Percentiles rank a stretch among this genome's conserved stretches.
These are phyloP conservation scores for Dactylis glomerata DNA, from an alignment of 176 grass and related monocot genomes.

Conservation along the genomic window DNA sequence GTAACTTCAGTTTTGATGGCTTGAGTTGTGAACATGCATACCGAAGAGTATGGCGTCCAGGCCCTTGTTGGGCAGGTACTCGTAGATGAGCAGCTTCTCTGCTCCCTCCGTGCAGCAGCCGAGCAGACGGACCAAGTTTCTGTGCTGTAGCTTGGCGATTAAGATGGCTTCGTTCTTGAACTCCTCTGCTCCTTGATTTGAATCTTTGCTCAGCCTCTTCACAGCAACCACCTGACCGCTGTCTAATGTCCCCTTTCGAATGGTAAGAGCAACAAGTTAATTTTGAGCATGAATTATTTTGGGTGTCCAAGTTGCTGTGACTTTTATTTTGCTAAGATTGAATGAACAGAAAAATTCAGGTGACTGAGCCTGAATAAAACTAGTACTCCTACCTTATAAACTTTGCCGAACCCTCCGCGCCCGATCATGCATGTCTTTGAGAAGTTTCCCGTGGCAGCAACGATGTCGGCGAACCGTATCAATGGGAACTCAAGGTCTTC, in stretches of 20 bases:
- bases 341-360: background rate
- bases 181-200: slow-evolving; percentile 45
- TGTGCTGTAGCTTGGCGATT: slow-evolving; percentile 35
- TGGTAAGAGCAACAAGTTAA: background rate
- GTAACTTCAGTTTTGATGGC: background rate
- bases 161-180: slow-evolving; percentile 34
- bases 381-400: slow-evolving; percentile 58
- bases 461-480: slow-evolving; percentile 37
- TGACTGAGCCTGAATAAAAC: background rate
- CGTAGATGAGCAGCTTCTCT: slow-evolving; percentile 50
- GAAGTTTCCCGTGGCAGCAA: slow-evolving; percentile 44
- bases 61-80: slow-evolving; percentile 46
- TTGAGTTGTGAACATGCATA: background rate
- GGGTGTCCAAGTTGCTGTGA: background rate
- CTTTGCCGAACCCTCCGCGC: slow-evolving; percentile 53
- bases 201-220: slow-evolving; percentile 48
- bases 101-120: slow-evolving; percentile 45
- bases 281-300: background rate
- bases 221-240: slow-evolving; percentile 41
- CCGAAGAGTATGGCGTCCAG: slow-evolving; percentile 42
- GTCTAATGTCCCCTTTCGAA: slow-evolving; percentile 25
- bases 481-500: slow-evolving; percentile 35
- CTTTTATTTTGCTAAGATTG: background rate
- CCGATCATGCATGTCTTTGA: slow-evolving; percentile 36
- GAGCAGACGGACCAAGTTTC: slow-evolving; percentile 44